These are phyloP conservation scores for Hypoxylon rickii DNA, from an alignment of 495 filamentous ascomycete species.

Conservation along the genomic window DNA sequence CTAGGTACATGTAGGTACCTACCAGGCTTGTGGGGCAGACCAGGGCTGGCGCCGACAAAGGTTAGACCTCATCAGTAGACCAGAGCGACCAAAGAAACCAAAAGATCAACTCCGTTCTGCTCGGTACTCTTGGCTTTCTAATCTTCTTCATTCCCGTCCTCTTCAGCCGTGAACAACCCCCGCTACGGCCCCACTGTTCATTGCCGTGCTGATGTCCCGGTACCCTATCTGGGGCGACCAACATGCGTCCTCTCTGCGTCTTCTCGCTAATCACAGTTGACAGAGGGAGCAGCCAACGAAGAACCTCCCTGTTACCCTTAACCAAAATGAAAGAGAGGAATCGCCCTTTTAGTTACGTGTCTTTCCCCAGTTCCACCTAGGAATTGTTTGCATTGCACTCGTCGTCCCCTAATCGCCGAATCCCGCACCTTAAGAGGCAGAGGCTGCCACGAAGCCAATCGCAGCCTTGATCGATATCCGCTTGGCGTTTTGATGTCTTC, in stretches of 20 bases:
- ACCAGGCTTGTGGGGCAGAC: slow-evolving; percentile 1
- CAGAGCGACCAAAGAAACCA: no score
- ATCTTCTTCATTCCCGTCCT: slow-evolving; percentile 35
- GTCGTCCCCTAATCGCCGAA: background rate
- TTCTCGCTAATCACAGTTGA: background rate
- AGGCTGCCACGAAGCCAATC: background rate
- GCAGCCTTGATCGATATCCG: background rate
- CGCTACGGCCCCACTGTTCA: slow-evolving; percentile 47
- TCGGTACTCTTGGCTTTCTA: slow-evolving; percentile 4
- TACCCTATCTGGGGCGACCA: slow-evolving; percentile 9
- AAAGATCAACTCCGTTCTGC: slow-evolving; percentile 12
- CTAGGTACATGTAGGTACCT: background rate
- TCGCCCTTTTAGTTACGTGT: no score
- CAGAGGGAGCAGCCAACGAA: slow-evolving; percentile 1
- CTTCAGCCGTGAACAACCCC: slow-evolving; percentile 37
- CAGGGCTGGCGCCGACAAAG: background rate
- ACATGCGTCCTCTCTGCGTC: slow-evolving; percentile 12
- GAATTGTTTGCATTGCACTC: background rate
- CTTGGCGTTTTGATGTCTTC: background rate
- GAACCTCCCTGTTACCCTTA: background rate
- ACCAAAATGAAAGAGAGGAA: no score
- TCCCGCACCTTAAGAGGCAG: slow-evolving; percentile 1
- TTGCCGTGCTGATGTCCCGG: slow-evolving; percentile 45
- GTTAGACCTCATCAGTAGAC: no score
- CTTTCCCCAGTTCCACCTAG: no score